A percentile compares a stretch with the other conserved stretches of the same genome.
phyloP scores from a whole-genome alignment of 1,139 yeast genomes.

The Nakaseomyces delphensis region DNA sequence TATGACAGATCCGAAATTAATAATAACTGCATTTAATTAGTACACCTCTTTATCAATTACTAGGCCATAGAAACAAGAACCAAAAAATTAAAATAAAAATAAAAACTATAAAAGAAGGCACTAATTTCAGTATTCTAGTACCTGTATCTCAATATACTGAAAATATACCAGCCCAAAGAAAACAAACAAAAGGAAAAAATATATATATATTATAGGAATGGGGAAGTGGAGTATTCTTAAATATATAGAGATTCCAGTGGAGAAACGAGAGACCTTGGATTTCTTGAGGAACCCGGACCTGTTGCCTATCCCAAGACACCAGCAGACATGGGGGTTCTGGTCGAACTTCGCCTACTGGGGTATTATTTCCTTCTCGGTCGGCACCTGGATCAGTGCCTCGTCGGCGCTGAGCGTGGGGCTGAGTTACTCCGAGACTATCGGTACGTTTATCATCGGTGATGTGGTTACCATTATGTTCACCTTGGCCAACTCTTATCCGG shows the following conservation, averaged over 20 bases:
- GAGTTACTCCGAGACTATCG: conserved; percentile 36
- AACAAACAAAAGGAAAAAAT: no score
- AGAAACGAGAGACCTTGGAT: conserved; percentile 28
- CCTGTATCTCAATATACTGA: no score
- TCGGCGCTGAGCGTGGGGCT: conserved; percentile 36
- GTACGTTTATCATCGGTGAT: conserved; percentile 38
- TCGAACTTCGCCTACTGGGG: conserved; percentile 38
- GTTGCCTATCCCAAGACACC: conserved; percentile 30
- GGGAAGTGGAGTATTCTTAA: conserved; percentile 10
- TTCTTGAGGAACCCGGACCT: conserved; percentile 34
- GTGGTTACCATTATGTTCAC: conserved; percentile 35
- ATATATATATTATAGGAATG: background rate
- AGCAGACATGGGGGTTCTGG: conserved; percentile 38
- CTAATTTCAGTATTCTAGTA: no score
- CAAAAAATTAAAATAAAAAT: no score
- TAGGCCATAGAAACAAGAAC: no score
- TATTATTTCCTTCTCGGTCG: conserved; percentile 34
- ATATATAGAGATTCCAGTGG: conserved; percentile 30
- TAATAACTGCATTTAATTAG: no score
- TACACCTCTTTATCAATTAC: no score
- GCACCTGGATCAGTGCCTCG: conserved; percentile 38
- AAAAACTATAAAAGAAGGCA: no score
- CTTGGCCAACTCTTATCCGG: conserved; percentile 37
- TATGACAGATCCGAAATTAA: no score
- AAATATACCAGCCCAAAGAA: no score